These are phyloP conservation scores for Hippophae rhamnoides DNA, from an alignment of 306 rosid genomes.

Conservation along the genomic window DNA sequence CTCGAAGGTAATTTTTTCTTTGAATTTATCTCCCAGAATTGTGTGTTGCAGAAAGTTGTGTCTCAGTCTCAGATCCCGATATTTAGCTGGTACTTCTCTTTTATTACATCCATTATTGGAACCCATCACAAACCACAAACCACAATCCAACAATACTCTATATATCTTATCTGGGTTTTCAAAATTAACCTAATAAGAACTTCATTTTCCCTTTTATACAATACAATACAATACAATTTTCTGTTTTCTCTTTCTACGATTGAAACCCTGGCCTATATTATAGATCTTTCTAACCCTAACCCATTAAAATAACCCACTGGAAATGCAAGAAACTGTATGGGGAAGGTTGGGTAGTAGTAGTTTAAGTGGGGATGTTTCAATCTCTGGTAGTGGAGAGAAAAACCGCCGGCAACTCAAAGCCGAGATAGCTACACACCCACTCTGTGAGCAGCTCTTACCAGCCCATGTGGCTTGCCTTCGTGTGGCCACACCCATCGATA, in stretches of 20 bases:
- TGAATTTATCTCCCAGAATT: constrained; percentile 34
- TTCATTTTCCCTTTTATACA: too few relatives aligned
- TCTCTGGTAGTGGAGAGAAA: constrained; percentile 18
- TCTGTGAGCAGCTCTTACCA: constrained; percentile 15
- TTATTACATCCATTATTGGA: constrained; percentile 5
- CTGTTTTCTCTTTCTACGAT: too few relatives aligned
- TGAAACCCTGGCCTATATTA: too few relatives aligned
- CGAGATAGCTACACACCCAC: background rate
- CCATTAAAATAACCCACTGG: background rate
- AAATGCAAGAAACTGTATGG: background rate
- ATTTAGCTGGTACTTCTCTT: constrained; percentile 17
- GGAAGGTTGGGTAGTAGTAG: background rate
- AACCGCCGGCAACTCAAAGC: background rate
- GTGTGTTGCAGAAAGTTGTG: constrained; percentile 50
- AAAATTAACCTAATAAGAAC: too few relatives aligned
- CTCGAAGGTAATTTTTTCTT: constrained; percentile 42
- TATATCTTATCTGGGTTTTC: too few relatives aligned
- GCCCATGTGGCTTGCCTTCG: constrained; percentile 40
- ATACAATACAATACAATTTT: too few relatives aligned
- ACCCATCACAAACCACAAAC: too few relatives aligned
- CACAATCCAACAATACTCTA: too few relatives aligned
- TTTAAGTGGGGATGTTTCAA: constrained; percentile 16
- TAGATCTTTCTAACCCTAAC: background rate
- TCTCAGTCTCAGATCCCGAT: constrained; percentile 65
- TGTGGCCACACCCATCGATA: background rate